These are phyloP conservation scores for Setaria viridis DNA, from an alignment of 202 grass and related monocot genomes.

Conservation along the genomic window DNA sequence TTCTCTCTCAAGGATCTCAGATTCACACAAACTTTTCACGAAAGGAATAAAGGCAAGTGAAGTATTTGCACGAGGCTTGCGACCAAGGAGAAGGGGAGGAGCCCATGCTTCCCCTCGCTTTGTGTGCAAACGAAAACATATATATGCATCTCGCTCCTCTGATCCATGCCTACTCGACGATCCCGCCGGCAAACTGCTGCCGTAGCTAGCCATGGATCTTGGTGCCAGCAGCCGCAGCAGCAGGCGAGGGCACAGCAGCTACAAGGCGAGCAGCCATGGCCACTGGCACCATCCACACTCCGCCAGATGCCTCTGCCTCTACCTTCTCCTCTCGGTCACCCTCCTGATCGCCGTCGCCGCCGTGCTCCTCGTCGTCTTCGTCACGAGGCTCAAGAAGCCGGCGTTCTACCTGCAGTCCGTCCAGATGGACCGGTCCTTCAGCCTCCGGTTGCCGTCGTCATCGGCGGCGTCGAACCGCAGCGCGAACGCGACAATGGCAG, in stretches of 20 bases:
- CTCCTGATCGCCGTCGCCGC: conserved; percentile 46
- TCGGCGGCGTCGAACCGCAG: conserved; percentile 28
- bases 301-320: conserved; percentile 54
- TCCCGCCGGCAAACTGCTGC: conserved; percentile 17
- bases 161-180: conserved; percentile 32
- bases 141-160: conserved; percentile 36
- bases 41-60: conserved; percentile 84
- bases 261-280: conserved; percentile 40
- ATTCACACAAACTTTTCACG: conserved; percentile 71
- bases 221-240: not conserved
- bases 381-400: conserved; percentile 72
- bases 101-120: not conserved
- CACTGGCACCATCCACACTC: conserved; percentile 42
- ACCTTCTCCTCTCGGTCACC: conserved; percentile 51
- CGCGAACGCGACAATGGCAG: conserved; percentile 10
- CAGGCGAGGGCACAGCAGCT: not conserved
- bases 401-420: conserved; percentile 69
- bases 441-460: conserved; percentile 20
- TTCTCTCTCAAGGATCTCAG: conserved; percentile 57
- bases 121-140: conserved; percentile 39
- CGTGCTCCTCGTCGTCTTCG: conserved; percentile 56
- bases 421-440: conserved; percentile 70
- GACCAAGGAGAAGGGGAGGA: conserved; percentile 44
- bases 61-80: conserved; percentile 89
- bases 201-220: conserved; percentile 46